These are phyloP conservation scores for Wickerhamiella galacta DNA, from an alignment of 805 yeast genomes.

Conservation along the genomic window DNA sequence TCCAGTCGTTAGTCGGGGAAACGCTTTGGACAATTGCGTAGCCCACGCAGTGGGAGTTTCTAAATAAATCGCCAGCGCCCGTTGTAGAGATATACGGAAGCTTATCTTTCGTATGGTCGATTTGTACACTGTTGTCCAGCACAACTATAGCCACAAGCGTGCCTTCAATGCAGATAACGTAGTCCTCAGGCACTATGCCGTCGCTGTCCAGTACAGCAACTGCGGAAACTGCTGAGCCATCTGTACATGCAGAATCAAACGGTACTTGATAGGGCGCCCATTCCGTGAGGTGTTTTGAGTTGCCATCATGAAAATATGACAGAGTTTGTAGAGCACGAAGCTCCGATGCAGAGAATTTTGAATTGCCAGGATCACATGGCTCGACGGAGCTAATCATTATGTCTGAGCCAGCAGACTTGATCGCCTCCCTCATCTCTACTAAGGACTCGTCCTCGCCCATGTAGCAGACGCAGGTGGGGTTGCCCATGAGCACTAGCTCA, in stretches of 20 bases:
- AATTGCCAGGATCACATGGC: slow-evolving; percentile 13
- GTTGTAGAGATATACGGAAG: background rate
- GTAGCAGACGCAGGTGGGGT: slow-evolving; percentile 42
- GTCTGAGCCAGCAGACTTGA: slow-evolving; percentile 7
- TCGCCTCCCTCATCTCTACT: slow-evolving; percentile 11
- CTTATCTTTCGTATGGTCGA: background rate
- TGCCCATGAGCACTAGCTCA: slow-evolving; percentile 24
- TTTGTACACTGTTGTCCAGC: slow-evolving; percentile 2
- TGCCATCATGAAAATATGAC: slow-evolving; percentile 16
- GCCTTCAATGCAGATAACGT: slow-evolving; percentile 18
- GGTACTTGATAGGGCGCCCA: slow-evolving; percentile 19
- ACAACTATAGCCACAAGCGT: slow-evolving; percentile 19
- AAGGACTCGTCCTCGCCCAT: slow-evolving; percentile 29
- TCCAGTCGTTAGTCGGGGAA: slow-evolving; percentile 22
- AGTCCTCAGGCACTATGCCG: slow-evolving; percentile 16
- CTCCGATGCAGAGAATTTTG: slow-evolving; percentile 13
- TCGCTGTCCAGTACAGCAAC: slow-evolving; percentile 13
- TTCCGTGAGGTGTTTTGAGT: slow-evolving; percentile 20
- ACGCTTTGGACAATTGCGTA: slow-evolving; percentile 55
- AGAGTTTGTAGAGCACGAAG: slow-evolving; percentile 15
- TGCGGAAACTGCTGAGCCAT: slow-evolving; percentile 16
- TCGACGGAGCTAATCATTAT: slow-evolving; percentile 9
- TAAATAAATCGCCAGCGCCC: background rate
- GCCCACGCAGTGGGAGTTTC: slow-evolving; percentile 27
- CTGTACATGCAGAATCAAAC: slow-evolving; percentile 9